Base-by-base conservation (phyloP, 75 land plant species). In the Picea sitchensis region DNA sequence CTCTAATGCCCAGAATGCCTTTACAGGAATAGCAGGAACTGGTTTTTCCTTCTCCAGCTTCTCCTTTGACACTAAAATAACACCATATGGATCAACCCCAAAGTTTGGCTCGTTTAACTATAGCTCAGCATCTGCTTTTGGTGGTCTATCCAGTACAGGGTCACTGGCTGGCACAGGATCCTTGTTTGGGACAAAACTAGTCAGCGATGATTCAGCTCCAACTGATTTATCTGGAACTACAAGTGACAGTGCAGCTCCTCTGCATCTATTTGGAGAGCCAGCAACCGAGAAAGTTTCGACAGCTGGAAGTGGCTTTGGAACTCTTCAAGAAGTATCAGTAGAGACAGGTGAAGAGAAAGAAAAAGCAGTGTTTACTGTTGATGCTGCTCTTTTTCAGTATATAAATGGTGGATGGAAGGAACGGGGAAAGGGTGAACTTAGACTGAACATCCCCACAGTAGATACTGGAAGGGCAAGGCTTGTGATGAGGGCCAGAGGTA, bases 271-370 rank as follows among this genome's bases (percentile, higher is more conserved):
- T 61, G 84, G 86, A 17, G 26, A 77, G 36, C 21, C 58, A 59
- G 18, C 80, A 13, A 65, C 78, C 32, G 81, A 62, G 21, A 47
- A 58, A 13, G 54, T 32, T 58, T 23, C 65, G 69, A 44, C 87
- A 12, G 38, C 38, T 58, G n/a, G 63, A 31, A 72, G 69, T 60
- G 30, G 60, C 1, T 56, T 59, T 14, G 61, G 59, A 15, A 60
- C 73, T 14, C 59, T 76, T 54, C 87, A 84, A 80, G 87, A 86
- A 65, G 87, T 86, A 21, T 72, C 65, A n/a, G 47, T 85, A 57
- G 83, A 86, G 63, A 85, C 88, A 6, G 88, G 87, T 21, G 88
- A 86, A 77, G 88, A 86, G 87, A 86, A 86, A 61, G 88, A 84
- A 77, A 86, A 80, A 76, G n/a, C 87, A 41, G 83, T 85, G 36